phyloP scores from a whole-genome alignment of 2,329 filamentous ascomycete genomes.

The Parastagonospora avenae region DNA sequence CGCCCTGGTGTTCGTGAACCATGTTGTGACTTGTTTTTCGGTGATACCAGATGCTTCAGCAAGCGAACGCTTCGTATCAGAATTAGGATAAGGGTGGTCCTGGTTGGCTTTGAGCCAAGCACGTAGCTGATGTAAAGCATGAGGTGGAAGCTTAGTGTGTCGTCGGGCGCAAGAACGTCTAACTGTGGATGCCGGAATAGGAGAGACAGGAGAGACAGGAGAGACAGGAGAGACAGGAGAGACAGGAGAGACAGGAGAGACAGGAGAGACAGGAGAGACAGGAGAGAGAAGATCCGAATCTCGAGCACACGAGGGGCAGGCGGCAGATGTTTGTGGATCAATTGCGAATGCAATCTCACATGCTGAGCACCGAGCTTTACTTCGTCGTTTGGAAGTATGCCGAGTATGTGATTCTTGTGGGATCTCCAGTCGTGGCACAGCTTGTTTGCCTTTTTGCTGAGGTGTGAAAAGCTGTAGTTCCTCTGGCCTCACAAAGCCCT shows the following conservation, averaged over 20 bases:
- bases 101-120: constrained; percentile 36
- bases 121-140: constrained; percentile 33
- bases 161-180: constrained; percentile 37
- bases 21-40: constrained; percentile 43
- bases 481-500: constrained; percentile 1
- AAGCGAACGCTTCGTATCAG: constrained; percentile 34
- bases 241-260: too few relatives aligned
- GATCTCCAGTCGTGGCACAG: constrained; percentile 13
- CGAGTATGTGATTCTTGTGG: constrained; percentile 6
- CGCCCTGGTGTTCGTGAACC: constrained; percentile 44
- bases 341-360: constrained; percentile 28
- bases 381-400: neutral
- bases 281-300: constrained; percentile 13
- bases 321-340: constrained; percentile 8
- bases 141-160: constrained; percentile 35
- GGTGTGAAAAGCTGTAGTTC: neutral
- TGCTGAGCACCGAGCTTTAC: constrained; percentile 22
- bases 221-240: too few relatives aligned
- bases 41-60: constrained; percentile 40
- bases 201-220: constrained; percentile 17
- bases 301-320: constrained; percentile 20
- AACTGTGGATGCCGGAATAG: constrained; percentile 12
- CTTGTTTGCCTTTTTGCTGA: constrained; percentile 5
- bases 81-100: constrained; percentile 39
- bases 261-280: constrained; percentile 11